Base-by-base conservation (phyloP, 2,329 filamentous ascomycete species). In the Diplodia mutila region DNA sequence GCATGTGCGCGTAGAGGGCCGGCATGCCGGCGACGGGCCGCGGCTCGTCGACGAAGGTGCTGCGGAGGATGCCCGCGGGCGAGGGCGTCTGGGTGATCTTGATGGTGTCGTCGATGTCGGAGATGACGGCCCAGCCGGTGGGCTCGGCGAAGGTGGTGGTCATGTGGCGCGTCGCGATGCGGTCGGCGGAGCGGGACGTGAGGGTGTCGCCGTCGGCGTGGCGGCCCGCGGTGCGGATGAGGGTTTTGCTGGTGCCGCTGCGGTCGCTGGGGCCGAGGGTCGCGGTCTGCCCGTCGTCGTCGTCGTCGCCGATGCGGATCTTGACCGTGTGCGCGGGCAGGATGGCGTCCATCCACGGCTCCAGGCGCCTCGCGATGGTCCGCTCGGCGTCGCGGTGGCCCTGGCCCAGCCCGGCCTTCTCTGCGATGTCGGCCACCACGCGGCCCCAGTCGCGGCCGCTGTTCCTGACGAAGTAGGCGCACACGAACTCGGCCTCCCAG, bases 91-190 rank as follows among this genome's bases (percentile, higher is more conserved):
- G 85, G 0, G 94, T 97, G 71, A 94, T 83, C 80, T 98, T 97
- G 83, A 98, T 97, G 0, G 94, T 97, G 79, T 98, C 94, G 75
- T 98, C 95, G 71, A 98, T 87, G 73, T 98, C 94, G 48, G 91
- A 94, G 70, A 97, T 89, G 14, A 98, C 81, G 14, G 87, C 88
- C 93, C 93, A 97, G 8, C 94, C 94, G 57, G 91, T 87, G 0
- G 90, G 87, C 21, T 87, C 89, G 0, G 91, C 91, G 74, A 91
- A 93, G 21, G 89, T 85, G 0, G 92, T 97, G 69, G 86, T 86
- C 84, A 91, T 89, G 49, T 87, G 80, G 14, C 84, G 82, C 1
- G 85, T 73, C 63, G 75, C 70, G 0, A 75, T 73, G 49, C 75
- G 71, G 70, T 75, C 71, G 70, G 78, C 67, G 1, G 75, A 76